Evolutionary conservation across 2,329 filamentous ascomycete species (phyloP).

Genomic region (Pezizomycotina sp.): DNA sequence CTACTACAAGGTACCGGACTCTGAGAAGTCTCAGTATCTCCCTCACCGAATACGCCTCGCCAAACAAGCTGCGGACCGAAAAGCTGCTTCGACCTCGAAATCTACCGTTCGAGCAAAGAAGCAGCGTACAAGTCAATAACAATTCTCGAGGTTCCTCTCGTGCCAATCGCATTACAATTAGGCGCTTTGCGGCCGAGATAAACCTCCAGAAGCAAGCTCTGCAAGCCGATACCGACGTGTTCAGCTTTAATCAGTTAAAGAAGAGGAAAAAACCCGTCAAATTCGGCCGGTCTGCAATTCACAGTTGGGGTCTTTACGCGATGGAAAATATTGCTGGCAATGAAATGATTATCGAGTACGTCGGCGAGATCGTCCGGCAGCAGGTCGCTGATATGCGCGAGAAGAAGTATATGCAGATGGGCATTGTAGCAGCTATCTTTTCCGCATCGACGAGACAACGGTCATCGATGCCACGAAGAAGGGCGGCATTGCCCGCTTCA

Average conservation of each 20-base stretch:
- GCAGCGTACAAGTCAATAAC: constrained; percentile 35
- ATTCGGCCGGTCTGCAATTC: constrained; percentile 91
- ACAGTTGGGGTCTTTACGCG: constrained; percentile 96
- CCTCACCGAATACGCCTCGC: constrained; percentile 91
- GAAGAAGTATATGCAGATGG: constrained; percentile 80
- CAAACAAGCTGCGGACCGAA: constrained; percentile 83
- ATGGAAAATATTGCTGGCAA: constrained; percentile 95
- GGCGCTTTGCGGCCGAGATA: constrained; percentile 82
- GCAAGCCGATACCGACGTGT: constrained; percentile 60
- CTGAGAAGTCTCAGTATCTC: constrained; percentile 94
- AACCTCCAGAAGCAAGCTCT: constrained; percentile 84
- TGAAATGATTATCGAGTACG: constrained; percentile 99
- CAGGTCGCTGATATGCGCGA: constrained; percentile 95
- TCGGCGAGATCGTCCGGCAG: constrained; percentile 91
- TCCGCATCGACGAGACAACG: constrained; percentile 93
- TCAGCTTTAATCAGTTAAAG: constrained; percentile 97
- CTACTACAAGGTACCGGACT: constrained; percentile 86
- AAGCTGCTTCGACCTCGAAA: constrained; percentile 50
- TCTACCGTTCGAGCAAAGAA: constrained; percentile 16
- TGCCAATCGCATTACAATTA: constrained; percentile 88
- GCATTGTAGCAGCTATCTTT: constrained; percentile 92
- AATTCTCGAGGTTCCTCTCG: constrained; percentile 76
- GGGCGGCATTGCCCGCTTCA: constrained; percentile 93
- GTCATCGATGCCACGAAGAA: constrained; percentile 98
- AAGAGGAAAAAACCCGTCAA: constrained; percentile 99